phyloP scores from a whole-genome alignment of 495 filamentous ascomycete genomes.

The Lophiostoma macrostomum region DNA sequence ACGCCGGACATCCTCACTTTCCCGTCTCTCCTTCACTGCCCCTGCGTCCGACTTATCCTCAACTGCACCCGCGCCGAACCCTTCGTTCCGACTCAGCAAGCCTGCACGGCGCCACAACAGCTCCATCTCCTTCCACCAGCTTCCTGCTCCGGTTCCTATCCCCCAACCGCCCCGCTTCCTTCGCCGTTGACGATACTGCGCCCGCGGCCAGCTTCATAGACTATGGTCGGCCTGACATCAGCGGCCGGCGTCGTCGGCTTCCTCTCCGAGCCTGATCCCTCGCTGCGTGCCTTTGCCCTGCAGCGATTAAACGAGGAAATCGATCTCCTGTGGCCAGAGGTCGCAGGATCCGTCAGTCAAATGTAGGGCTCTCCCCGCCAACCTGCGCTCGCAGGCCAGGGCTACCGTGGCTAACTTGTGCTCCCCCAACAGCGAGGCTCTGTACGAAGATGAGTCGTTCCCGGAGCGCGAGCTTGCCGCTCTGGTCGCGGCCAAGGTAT shows the following conservation, averaged over 20 bases:
- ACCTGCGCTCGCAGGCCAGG: background rate
- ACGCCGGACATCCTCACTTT: slow-evolving; percentile 15
- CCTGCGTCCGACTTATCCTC: background rate
- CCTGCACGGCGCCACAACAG: slow-evolving; percentile 26
- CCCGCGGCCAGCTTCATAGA: background rate
- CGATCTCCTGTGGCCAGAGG: slow-evolving; percentile 94
- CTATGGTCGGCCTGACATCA: slow-evolving; percentile 90
- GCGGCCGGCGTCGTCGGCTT: slow-evolving; percentile 94
- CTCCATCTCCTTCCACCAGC: slow-evolving; percentile 30
- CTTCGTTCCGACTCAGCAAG: slow-evolving; percentile 16
- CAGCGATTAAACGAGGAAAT: slow-evolving; percentile 93
- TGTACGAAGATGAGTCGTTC: slow-evolving; percentile 95
- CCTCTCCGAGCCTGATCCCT: slow-evolving; percentile 86
- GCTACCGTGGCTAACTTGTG: slow-evolving; percentile 17
- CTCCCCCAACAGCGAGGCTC: slow-evolving; percentile 68
- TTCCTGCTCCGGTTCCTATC: slow-evolving; percentile 7
- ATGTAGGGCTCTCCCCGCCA: slow-evolving; percentile 60
- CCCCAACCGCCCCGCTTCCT: slow-evolving; percentile 2
- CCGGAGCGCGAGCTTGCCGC: slow-evolving; percentile 92
- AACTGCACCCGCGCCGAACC: background rate
- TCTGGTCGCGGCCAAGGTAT: slow-evolving; percentile 93
- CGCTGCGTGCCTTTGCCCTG: slow-evolving; percentile 90
- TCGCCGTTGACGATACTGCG: background rate
- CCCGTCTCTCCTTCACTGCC: slow-evolving; percentile 30
- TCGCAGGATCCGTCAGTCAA: slow-evolving; percentile 83